A percentile compares a stretch with the other conserved stretches of the same genome.
phyloP scores from a whole-genome alignment of 805 yeast species.

The Candida arabinofermentans region DNA sequence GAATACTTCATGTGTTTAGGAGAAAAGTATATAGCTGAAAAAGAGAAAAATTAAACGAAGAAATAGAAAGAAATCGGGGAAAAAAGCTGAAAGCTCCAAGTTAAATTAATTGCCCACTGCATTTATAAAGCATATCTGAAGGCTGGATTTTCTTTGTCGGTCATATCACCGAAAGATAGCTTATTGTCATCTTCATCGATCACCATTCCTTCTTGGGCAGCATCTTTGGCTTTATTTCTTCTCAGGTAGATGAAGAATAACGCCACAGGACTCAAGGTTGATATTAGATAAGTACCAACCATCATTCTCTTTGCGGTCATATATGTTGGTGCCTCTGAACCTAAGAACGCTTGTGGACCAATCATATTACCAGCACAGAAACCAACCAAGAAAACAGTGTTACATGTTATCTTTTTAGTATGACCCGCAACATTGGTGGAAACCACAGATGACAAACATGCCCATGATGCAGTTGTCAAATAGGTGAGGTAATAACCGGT shows the following conservation, averaged over 20 bases:
- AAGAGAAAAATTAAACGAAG: too few species aligned
- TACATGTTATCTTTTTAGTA: constrained; percentile 53
- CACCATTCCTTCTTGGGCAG: constrained; percentile 11
- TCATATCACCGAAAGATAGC: constrained; percentile 45
- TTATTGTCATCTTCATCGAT: constrained; percentile 15
- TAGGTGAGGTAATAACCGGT: constrained; percentile 29
- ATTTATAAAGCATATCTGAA: constrained; percentile 36
- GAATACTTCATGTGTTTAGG: too few species aligned
- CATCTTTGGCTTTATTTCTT: constrained; percentile 38
- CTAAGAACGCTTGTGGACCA: constrained; percentile 67
- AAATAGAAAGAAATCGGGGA: too few species aligned
- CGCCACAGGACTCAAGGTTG: constrained; percentile 7
- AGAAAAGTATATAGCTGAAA: too few species aligned
- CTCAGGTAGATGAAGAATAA: constrained; percentile 27
- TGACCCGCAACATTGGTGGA: constrained; percentile 48
- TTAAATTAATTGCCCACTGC: background rate
- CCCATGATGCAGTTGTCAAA: constrained; percentile 24
- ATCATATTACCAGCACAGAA: constrained; percentile 63
- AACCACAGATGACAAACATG: constrained; percentile 22
- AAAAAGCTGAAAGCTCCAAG: background rate
- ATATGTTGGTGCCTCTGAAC: constrained; percentile 53
- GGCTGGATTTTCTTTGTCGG: constrained; percentile 48
- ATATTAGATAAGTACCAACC: constrained; percentile 37
- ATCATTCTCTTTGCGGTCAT: constrained; percentile 50
- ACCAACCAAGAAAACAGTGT: constrained; percentile 51